Base-by-base conservation (phyloP, 2,329 filamentous ascomycete species). In the Trichoderma arundinaceum region DNA sequence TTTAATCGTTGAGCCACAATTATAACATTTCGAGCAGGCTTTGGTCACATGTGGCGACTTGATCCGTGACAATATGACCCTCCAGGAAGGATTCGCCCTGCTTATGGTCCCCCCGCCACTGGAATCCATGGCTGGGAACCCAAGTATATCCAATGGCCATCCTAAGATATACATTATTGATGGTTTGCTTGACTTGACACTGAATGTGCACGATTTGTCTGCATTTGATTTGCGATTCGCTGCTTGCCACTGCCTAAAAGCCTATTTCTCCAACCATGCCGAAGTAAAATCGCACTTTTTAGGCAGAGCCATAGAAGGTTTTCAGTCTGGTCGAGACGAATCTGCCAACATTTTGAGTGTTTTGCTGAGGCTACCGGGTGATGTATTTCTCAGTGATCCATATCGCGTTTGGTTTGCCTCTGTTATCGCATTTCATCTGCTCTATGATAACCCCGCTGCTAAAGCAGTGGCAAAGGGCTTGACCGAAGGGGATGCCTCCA, bases 331-430 rank as follows among this genome's bases (percentile, higher is more conserved):
- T 1, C 84, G 88, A 51, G 90, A 96, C 73, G 91, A 95, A 73
- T 90, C 91, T 4, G 90, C 93, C 12, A 99, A 99, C 76, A 91
- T 96, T 12, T 79, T 99, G 67, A 93, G 90, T 10, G 92, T 93
- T 4, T 80, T 99, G 22, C 82, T 98, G 46, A 86, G 87, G 33
- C 87, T 90, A 3, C 82, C 87, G 2, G 83, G 87, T 49, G 83
- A 83, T 17, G 82, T 86, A 49, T 80, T 84, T n/a, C 83, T 86
- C 17, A 83, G 83, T 43, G 95, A 99, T 74, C 92, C 94, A 0
- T 97, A 97, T 75, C 88, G 92, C 52, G 85, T 88, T 67, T 97
- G 94, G 91, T 94, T 98, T 76, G 94, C 95, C 4, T 89, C 92
- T 51, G 89, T 94, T 32, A 86, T 98, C 62, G 85, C 95, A 68